Conservation (phyloP, 805 yeast genomes). For the Teunomyces kruisii region DNA sequence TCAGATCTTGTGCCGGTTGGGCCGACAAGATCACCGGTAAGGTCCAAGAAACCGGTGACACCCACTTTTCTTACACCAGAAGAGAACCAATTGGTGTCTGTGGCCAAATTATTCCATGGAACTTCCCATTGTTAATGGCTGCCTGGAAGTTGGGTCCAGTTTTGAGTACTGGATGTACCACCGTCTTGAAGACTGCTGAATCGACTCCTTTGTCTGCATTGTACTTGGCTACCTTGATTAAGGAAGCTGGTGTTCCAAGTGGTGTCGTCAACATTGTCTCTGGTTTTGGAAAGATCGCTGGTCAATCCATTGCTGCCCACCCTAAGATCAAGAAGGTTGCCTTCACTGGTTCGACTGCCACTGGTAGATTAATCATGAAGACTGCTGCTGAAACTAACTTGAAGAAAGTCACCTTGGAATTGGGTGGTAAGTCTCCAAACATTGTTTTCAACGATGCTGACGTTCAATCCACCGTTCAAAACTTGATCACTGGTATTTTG, state of each 20-base stretch:
- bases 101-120: slow-evolving; percentile 97
- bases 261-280: slow-evolving; percentile 88
- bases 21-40: slow-evolving; percentile 85
- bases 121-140: slow-evolving; percentile 92
- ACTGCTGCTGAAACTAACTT: slow-evolving; percentile 75
- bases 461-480: slow-evolving; percentile 69
- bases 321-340: slow-evolving; percentile 85
- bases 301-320: slow-evolving; percentile 76
- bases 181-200: slow-evolving; percentile 89
- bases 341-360: slow-evolving; percentile 92
- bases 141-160: slow-evolving; percentile 96
- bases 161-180: slow-evolving; percentile 84
- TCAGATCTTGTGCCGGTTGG: slow-evolving; percentile 88
- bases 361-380: slow-evolving; percentile 81
- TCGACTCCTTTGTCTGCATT: slow-evolving; percentile 88
- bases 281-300: slow-evolving; percentile 85
- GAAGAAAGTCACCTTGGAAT: slow-evolving; percentile 90
- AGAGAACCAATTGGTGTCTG: slow-evolving; percentile 94
- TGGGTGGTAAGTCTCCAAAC: slow-evolving; percentile 96
- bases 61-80: slow-evolving; percentile 75
- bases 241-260: slow-evolving; percentile 86
- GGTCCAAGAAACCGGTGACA: slow-evolving; percentile 68
- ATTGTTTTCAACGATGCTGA: slow-evolving; percentile 86
- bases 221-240: slow-evolving; percentile 63
- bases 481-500: slow-evolving; percentile 80